Conservation (phyloP, 2,329 filamentous ascomycete genomes). For the Aspergillus cejpii region DNA sequence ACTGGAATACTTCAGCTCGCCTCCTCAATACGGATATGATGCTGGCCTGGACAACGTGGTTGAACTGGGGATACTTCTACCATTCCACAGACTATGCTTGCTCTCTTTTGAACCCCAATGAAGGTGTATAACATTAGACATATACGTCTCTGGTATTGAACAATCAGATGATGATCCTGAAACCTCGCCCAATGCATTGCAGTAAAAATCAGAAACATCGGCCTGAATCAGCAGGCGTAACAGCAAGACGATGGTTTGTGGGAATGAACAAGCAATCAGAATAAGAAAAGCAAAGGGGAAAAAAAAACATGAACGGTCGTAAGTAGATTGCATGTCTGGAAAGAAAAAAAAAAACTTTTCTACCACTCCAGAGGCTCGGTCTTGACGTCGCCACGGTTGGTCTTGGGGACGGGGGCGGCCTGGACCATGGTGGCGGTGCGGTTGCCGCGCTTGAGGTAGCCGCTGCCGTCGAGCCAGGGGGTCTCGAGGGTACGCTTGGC, state of each 20-base stretch:
- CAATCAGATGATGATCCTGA: background rate
- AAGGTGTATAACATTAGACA: background rate
- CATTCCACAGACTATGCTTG: too few species aligned
- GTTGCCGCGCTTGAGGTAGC: constrained; percentile 60
- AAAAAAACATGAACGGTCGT: constrained; percentile 1
- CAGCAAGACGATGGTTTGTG: background rate
- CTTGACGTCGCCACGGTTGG: constrained; percentile 77
- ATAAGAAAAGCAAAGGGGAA: background rate
- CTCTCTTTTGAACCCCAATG: too few species aligned
- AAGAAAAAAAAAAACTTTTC: constrained; percentile 21
- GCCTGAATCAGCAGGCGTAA: background rate
- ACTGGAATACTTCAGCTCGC: constrained; percentile 60
- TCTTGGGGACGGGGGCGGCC: constrained; percentile 70
- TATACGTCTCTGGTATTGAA: background rate
- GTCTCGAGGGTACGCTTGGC: constrained; percentile 66
- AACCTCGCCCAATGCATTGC: background rate
- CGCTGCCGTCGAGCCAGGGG: constrained; percentile 84
- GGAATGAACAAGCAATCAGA: background rate
- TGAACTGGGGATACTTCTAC: constrained; percentile 53
- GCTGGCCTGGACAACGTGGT: constrained; percentile 52
- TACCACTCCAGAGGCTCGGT: constrained; percentile 88
- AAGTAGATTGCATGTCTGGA: background rate
- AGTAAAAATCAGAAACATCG: background rate
- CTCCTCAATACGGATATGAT: constrained; percentile 56
- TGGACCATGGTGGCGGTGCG: constrained; percentile 54